Evolutionary conservation across 768 basidiomycete genomes (phyloP), one percentile per base, ranked within the genome.

Genomic region (Boletus insuetus): DNA sequence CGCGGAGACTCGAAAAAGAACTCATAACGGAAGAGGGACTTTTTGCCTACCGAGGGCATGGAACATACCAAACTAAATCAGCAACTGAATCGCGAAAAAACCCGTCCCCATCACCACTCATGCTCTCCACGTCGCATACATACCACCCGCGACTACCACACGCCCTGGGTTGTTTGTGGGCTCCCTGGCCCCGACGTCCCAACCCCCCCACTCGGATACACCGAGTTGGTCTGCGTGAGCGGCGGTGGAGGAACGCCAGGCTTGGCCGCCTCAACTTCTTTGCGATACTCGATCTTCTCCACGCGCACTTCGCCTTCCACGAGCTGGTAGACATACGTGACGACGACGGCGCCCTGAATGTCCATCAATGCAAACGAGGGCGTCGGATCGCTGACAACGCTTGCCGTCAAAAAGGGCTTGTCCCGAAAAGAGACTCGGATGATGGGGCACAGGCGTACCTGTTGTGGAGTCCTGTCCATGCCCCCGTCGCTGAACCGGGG

Each of bases 341-440:
- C 94, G 34, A 99, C 91, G 10, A 96, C 93, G 3, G 92, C 85
- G 6, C 97, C 97, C 74, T 99, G 97, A 35, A 99, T 87, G 69
- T 98, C 97, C 89, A 99, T 93, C 43, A 98, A 75, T 1, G 97
- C 97, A 66, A 99, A 99, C 3, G 93, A 94, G 0, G 97, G 96
- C 2, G 82, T 93, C 3, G 89, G 86, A 29, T 93, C 92, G 4
- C 93, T 94, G 63, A 8, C 35, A 11, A 37, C 11, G 6, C 9
- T 5, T 16, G 38, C 19, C 38, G 14, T 29, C 29, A 29, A 8
- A 2, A 29, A 29, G 29, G 8, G 29, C 29, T 9, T 14, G 13
- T 14, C 13, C 32, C 12, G 34, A 11, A 35, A 14, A 14, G 14
- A 14, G 29, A 29, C 29, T 29, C 14, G 6, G 13, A 35, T 6